These are phyloP conservation scores for Dioscorea dumetorum DNA, from an alignment of 106 monocot genomes.

Conservation along the genomic window DNA sequence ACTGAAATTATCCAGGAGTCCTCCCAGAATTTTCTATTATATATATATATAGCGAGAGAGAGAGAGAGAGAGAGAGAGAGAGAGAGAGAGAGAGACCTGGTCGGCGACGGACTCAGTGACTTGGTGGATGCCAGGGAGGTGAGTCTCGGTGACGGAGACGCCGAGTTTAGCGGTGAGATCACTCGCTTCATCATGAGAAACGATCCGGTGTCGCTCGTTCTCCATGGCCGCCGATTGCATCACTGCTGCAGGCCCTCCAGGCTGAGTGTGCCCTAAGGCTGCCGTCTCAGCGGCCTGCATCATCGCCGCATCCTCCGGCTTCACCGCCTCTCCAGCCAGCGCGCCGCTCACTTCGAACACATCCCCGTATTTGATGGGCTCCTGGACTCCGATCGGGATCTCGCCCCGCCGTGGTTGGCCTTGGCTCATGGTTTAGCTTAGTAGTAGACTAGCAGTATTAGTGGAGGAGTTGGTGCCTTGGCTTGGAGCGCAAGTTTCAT, in stretches of 20 bases:
- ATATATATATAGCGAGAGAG: no score
- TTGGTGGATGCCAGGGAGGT: constrained; percentile 16
- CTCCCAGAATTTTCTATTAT: no score
- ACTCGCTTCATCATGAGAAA: constrained; percentile 10
- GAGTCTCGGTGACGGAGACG: constrained; percentile 20
- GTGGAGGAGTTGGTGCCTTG: no score
- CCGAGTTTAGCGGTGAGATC: not conserved
- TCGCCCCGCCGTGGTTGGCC: constrained; percentile 9
- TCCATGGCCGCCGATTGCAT: constrained; percentile 33
- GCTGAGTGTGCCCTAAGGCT: constrained; percentile 9
- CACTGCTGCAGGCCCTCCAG: constrained; percentile 29
- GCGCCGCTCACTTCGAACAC: constrained; percentile 18
- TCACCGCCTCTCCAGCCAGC: constrained; percentile 10
- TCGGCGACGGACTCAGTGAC: constrained; percentile 34
- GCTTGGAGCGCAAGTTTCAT: no score
- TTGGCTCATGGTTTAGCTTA: constrained; percentile 15
- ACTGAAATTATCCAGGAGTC: no score
- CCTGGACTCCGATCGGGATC: no score
- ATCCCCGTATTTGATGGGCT: constrained; percentile 22
- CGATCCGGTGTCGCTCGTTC: constrained; percentile 23
- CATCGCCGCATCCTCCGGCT: constrained; percentile 36
- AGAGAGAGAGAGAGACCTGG: constrained; percentile 2
- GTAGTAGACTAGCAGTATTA: no score
- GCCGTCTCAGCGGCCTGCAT: constrained; percentile 41
- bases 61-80: no score